Evolutionary conservation across 768 basidiomycete species (phyloP).

Genomic region (Termitomyces eurrhizus): DNA sequence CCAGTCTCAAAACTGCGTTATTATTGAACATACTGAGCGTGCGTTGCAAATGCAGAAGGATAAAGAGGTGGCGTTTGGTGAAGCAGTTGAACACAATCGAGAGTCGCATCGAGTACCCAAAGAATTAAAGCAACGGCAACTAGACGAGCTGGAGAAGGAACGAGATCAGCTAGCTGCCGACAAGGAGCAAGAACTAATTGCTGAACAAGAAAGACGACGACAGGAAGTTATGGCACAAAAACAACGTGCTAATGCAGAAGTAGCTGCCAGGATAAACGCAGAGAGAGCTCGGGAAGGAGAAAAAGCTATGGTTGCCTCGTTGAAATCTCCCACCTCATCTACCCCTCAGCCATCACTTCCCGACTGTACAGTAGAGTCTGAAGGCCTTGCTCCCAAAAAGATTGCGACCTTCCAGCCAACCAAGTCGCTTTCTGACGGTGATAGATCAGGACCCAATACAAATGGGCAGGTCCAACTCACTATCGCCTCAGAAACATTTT

Average conservation of each 20-base stretch:
- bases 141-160: conserved; percentile 16
- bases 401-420: conserved; percentile 9
- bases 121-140: conserved; percentile 8
- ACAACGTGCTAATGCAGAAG: conserved; percentile 24
- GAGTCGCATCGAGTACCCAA: not conserved
- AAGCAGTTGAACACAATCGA: too few relatives aligned
- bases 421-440: conserved; percentile 14
- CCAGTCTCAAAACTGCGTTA: not conserved
- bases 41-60: conserved; percentile 7
- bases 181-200: conserved; percentile 26
- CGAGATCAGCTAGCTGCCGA: conserved; percentile 7
- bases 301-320: conserved; percentile 5
- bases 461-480: not conserved
- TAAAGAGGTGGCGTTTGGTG: conserved; percentile 1
- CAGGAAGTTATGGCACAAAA: conserved; percentile 27
- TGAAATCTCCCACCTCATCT: conserved; percentile 5
- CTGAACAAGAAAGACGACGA: conserved; percentile 26
- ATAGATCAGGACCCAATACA: conserved; percentile 12
- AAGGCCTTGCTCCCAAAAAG: not conserved
- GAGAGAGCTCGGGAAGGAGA: conserved; percentile 22
- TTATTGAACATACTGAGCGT: not conserved
- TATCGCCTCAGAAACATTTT: not conserved
- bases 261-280: conserved; percentile 23
- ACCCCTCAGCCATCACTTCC: conserved; percentile 9
- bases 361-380: not conserved